A percentile compares a stretch with the other conserved stretches of the same genome.
Evolutionary conservation across 2,329 filamentous ascomycete genomes (phyloP).

Genomic region (Neonectria ditissima): DNA sequence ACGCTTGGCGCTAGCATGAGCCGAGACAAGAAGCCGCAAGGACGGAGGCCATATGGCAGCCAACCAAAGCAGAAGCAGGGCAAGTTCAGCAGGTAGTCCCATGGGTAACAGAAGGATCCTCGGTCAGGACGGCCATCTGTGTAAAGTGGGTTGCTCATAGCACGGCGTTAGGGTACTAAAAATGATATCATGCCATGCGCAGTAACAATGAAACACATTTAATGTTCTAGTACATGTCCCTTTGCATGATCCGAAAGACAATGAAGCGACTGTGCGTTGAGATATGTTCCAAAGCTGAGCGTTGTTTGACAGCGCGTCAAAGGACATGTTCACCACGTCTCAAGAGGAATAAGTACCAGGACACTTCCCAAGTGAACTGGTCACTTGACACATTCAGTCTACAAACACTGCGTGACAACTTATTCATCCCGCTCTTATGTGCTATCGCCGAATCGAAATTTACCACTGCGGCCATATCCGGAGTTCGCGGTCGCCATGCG

Average conservation of each 20-base stretch:
- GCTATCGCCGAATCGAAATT: slow-evolving; percentile 8
- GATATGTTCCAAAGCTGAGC: background rate
- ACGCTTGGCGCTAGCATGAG: slow-evolving; percentile 84
- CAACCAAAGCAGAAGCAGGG: slow-evolving; percentile 72
- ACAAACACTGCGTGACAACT: background rate
- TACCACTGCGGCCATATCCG: slow-evolving; percentile 46
- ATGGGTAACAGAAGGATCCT: slow-evolving; percentile 23
- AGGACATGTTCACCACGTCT: background rate
- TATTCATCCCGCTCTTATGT: slow-evolving; percentile 9
- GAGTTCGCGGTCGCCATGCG: slow-evolving; percentile 46
- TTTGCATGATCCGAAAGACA: background rate
- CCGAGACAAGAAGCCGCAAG: slow-evolving; percentile 72
- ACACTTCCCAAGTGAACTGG: background rate
- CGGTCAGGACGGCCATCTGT: slow-evolving; percentile 33
- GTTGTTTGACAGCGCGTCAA: background rate
- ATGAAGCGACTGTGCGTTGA: background rate
- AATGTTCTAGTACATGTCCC: slow-evolving; percentile 12
- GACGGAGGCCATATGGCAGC: slow-evolving; percentile 79
- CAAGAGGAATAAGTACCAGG: background rate
- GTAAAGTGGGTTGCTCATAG: slow-evolving; percentile 42
- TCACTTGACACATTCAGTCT: background rate
- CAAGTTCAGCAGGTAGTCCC: slow-evolving; percentile 41
- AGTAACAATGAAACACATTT: slow-evolving; percentile 28
- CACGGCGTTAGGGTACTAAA: slow-evolving; percentile 48
- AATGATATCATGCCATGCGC: slow-evolving; percentile 44